Evolutionary conservation across 139 green algal species (phyloP).

Genomic region (Choricystis sp.): DNA sequence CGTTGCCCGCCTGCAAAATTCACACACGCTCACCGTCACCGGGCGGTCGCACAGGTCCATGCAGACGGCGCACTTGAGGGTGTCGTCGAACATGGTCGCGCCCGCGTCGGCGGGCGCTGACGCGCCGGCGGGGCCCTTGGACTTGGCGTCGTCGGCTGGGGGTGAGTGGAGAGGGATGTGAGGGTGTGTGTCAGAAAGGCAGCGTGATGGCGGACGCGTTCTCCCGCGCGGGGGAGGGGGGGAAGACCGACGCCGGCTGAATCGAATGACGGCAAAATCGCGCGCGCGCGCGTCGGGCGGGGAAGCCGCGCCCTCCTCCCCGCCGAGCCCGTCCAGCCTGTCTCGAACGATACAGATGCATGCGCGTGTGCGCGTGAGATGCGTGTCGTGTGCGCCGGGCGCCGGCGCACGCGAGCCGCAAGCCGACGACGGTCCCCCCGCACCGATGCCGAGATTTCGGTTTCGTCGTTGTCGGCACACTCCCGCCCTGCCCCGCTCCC

Average conservation of each 20-base stretch:
- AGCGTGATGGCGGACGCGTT: neutral
- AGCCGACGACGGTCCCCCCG: too few species aligned
- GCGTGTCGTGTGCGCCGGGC: too few species aligned
- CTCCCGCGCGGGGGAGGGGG: neutral
- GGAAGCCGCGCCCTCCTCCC: too few species aligned
- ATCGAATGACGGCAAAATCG: too few species aligned
- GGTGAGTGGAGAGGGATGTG: neutral
- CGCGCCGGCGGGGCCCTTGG: neutral
- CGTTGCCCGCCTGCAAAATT: too few species aligned
- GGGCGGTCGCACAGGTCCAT: constrained; percentile 65
- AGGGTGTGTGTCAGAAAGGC: neutral
- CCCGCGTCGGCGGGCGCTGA: neutral
- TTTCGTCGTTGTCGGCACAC: neutral
- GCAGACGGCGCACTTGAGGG: constrained; percentile 78
- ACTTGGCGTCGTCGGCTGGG: neutral
- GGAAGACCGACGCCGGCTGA: neutral
- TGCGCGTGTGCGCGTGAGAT: too few species aligned
- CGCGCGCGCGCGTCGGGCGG: too few species aligned
- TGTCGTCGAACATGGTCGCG: constrained; percentile 45
- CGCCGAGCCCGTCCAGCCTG: too few species aligned
- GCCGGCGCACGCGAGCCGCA: too few species aligned
- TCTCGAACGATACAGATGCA: too few species aligned
- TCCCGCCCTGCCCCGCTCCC: constrained; percentile 1
- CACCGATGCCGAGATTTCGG: too few species aligned
- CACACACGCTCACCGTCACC: constrained; percentile 54